Conservation (phyloP, 768 basidiomycete species). For the Lentinula sp. region DNA sequence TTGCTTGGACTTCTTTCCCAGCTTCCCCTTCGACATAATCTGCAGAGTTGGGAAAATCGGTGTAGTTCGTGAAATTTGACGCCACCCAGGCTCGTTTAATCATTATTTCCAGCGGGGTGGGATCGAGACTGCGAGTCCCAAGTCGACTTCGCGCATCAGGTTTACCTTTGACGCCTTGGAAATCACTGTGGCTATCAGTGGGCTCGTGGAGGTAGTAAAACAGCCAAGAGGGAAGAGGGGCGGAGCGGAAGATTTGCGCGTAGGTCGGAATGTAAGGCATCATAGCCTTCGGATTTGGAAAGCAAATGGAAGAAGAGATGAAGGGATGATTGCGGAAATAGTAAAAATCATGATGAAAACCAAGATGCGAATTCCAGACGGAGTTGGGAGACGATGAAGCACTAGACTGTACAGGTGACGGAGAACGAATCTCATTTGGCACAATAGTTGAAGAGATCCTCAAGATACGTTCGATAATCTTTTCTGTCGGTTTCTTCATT, state of each 20-base stretch:
- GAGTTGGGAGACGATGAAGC: background rate
- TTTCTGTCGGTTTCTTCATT: background rate
- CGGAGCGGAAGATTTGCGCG: background rate
- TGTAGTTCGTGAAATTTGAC: background rate
- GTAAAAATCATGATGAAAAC: background rate
- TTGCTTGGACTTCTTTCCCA: background rate
- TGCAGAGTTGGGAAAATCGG: background rate
- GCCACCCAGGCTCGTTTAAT: background rate
- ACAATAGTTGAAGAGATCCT: background rate
- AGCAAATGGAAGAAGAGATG: background rate
- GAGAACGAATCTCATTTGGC: background rate
- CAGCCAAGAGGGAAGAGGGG: background rate
- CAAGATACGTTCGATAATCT: background rate
- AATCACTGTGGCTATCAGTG: background rate
- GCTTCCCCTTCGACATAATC: background rate
- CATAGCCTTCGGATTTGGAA: background rate
- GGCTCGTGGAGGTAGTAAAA: background rate
- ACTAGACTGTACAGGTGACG: background rate
- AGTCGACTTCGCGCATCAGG: background rate
- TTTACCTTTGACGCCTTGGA: background rate
- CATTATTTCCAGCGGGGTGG: background rate
- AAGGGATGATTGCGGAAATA: background rate
- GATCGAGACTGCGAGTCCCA: background rate
- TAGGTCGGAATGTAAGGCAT: background rate
- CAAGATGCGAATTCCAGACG: background rate